Evolutionary conservation across 2,329 filamentous ascomycete genomes (phyloP).

Genomic region (Coniella vitis): DNA sequence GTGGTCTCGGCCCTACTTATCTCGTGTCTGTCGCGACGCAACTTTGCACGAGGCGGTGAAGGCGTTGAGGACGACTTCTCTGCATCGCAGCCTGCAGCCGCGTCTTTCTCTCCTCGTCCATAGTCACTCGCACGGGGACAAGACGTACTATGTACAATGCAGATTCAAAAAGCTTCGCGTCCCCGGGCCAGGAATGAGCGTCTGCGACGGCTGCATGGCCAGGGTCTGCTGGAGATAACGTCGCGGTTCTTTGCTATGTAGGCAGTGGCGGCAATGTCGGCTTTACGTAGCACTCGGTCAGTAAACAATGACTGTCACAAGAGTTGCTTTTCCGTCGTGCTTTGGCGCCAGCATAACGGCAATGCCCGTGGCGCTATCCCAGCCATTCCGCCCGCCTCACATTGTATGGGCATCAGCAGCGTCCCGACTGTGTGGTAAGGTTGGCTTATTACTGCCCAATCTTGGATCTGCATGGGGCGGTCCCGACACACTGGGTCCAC

Average conservation of each 20-base stretch:
- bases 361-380: too few species aligned
- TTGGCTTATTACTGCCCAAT: slow-evolving; percentile 10
- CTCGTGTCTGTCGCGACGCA: too few species aligned
- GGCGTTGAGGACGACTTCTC: too few species aligned
- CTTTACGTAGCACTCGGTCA: background rate
- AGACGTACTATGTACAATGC: background rate
- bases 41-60: too few species aligned
- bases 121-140: too few species aligned
- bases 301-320: too few species aligned
- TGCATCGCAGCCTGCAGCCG: background rate
- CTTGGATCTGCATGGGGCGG: slow-evolving; percentile 14
- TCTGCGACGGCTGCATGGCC: background rate
- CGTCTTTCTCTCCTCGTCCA: too few species aligned
- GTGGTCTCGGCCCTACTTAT: too few species aligned
- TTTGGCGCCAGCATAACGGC: too few species aligned
- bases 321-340: too few species aligned
- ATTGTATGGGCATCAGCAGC: background rate
- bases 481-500: slow-evolving; percentile 3
- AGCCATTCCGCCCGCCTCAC: background rate
- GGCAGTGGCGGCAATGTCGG: background rate
- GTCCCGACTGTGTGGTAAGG: slow-evolving; percentile 15
- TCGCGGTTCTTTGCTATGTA: background rate
- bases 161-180: background rate
- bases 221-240: background rate
- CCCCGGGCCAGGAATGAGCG: background rate